Evolutionary conservation across 1,139 yeast species (phyloP).

Genomic region (Zhuliangozyma parablackwelliae): DNA sequence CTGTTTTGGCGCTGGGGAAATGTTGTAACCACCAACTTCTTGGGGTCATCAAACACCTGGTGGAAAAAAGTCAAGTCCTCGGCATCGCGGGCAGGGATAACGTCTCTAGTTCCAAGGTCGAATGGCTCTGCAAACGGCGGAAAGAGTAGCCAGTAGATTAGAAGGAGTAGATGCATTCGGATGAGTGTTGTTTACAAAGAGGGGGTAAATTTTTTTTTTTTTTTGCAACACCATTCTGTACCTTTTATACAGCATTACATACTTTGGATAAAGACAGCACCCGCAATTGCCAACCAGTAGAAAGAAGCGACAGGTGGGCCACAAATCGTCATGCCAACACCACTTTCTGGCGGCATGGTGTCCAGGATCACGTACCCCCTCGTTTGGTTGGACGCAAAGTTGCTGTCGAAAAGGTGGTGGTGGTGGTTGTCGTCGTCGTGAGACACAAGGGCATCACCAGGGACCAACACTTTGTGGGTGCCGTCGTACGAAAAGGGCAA

Average conservation of each 20-base stretch:
- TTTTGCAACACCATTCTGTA: too few species aligned
- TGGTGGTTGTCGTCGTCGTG: neutral
- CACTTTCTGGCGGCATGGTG: too few species aligned
- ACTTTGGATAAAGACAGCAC: too few species aligned
- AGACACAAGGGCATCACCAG: neutral
- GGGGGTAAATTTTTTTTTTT: too few species aligned
- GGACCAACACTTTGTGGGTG: neutral
- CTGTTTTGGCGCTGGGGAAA: neutral
- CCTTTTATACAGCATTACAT: too few species aligned
- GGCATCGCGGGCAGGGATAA: neutral
- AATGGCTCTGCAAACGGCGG: neutral
- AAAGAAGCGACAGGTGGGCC: too few species aligned
- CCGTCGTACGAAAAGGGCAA: conserved; percentile 2
- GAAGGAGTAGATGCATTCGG: too few species aligned
- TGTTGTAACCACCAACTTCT: neutral
- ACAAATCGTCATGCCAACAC: too few species aligned
- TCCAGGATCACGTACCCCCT: too few species aligned
- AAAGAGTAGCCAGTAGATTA: conserved; percentile 1
- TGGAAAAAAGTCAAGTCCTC: conserved; percentile 5
- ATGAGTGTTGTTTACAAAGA: too few species aligned
- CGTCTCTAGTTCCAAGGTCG: too few species aligned
- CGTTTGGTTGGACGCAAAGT: neutral
- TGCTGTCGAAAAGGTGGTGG: neutral
- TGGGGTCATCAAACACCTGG: conserved; percentile 5
- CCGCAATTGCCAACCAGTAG: too few species aligned